Evolutionary conservation across 345 rosid species (phyloP), one percentile per base, ranked within the genome.

Genomic region (Hirschfeldia incana): DNA sequence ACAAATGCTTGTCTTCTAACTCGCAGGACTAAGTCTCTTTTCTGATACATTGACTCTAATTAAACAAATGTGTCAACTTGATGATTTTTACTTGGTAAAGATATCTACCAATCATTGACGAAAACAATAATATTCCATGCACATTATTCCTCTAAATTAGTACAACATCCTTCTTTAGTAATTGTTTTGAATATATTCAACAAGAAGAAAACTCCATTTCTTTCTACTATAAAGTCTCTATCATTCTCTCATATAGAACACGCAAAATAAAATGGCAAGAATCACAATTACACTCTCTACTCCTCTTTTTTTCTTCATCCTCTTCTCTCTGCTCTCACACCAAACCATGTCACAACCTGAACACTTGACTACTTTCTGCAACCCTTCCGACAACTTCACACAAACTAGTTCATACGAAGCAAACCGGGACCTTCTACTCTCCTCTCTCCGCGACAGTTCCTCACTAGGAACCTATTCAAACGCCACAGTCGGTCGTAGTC

Each of bases 401-500:
- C 61, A 49, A 70, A 70, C 34, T 33, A 77, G 72, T 17, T 3
- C 32, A 21, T 78, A 78, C 68, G 32, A 78, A 39, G 4, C 68
- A 66, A 78, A 72, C 77, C 73, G 72, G 0, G 42, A 72, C 12
- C 5, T 4, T 10, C 6, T 78, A 39, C 73, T 72, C 37, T 12
- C 67, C 5, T 3, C 67, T 66, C 77, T 72, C 17, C 67, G 67
- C 15, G 6, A 0, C 0, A 2, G 6, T 7, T 65, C 81, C 17
- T 72, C 51, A 5, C 77, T 72, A 1, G 73, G 69, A 65, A 58
- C 73, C 49, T 78, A 71, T 65, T 42, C 61, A 3, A 78, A 67
- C 28, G 77, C 55, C 53, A 73, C 73, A 21, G n/a, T 4, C 3
- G 77, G 82, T 59, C 63, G 68, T 7, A 66, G n/a, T 49, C 82